These are phyloP conservation scores for Fusarium clavum DNA, from an alignment of 2,329 filamentous ascomycete genomes.

Conservation along the genomic window DNA sequence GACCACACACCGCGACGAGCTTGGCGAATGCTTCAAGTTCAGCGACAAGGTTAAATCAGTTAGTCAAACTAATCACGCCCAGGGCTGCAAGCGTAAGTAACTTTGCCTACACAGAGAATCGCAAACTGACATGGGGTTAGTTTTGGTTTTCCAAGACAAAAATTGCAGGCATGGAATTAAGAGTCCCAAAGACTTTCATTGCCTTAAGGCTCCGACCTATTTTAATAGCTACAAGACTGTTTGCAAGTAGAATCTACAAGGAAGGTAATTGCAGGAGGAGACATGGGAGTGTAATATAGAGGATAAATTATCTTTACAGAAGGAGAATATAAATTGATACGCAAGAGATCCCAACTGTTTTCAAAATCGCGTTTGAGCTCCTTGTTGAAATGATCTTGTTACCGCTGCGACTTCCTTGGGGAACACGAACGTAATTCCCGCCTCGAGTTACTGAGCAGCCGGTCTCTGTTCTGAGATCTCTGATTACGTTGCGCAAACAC, in stretches of 20 bases:
- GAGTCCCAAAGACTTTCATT: neutral
- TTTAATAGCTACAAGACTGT: neutral
- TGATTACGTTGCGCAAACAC: too few species aligned
- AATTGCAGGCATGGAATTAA: neutral
- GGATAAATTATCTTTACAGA: accelerated
- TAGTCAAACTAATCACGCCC: conserved; percentile 6
- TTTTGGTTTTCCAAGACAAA: neutral
- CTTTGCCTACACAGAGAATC: accelerated
- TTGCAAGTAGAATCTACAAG: neutral
- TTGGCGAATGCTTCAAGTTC: conserved; percentile 15
- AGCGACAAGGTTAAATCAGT: conserved; percentile 12
- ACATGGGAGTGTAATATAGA: accelerated
- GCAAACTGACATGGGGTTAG: neutral
- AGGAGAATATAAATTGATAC: neutral
- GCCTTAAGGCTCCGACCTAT: neutral
- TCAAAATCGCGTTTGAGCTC: accelerated
- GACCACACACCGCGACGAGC: conserved; percentile 8
- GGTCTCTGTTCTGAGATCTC: too few species aligned
- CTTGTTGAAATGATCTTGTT: neutral
- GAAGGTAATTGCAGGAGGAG: accelerated
- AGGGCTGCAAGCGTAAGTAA: conserved; percentile 10
- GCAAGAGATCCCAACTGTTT: neutral
- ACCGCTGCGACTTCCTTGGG: too few species aligned
- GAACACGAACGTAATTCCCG: too few species aligned
- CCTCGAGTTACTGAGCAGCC: too few species aligned